These are phyloP conservation scores for Diutina neorugosa DNA, from an alignment of 1,139 yeast species.

Conservation along the genomic window DNA sequence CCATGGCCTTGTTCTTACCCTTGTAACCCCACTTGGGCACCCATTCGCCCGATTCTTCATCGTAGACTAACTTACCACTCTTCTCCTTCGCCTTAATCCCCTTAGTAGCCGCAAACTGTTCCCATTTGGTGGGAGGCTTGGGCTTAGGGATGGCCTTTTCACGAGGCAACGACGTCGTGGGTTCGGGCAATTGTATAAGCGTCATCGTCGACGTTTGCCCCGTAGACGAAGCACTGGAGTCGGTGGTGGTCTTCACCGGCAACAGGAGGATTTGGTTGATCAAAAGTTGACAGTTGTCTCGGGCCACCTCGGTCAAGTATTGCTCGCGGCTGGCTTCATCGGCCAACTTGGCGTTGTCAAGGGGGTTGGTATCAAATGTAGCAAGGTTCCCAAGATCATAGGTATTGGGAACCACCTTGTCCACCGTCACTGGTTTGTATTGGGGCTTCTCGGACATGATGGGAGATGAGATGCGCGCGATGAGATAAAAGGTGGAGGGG, in stretches of 20 bases:
- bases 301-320: conserved; percentile 53
- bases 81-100: conserved; percentile 87
- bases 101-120: conserved; percentile 87
- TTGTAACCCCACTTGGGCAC: conserved; percentile 98
- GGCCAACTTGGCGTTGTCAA: conserved; percentile 46
- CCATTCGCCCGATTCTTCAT: conserved; percentile 89
- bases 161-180: conserved; percentile 75
- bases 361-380: conserved; percentile 76
- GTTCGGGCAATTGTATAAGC: conserved; percentile 75
- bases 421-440: conserved; percentile 69
- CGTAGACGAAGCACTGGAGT: conserved; percentile 47
- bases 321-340: conserved; percentile 43
- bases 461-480: conserved; percentile 1
- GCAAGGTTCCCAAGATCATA: conserved; percentile 83
- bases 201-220: conserved; percentile 71
- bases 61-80: conserved; percentile 82
- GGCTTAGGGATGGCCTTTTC: conserved; percentile 92
- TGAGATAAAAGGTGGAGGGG: background rate
- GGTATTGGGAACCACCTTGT: conserved; percentile 74
- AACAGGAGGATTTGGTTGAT: conserved; percentile 83
- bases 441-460: background rate
- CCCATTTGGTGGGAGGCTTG: conserved; percentile 93
- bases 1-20: conserved; percentile 80
- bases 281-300: conserved; percentile 87
- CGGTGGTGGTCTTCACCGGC: conserved; percentile 80